Conservation (phyloP, 139 green algal species). For the Choricystis sp. region DNA sequence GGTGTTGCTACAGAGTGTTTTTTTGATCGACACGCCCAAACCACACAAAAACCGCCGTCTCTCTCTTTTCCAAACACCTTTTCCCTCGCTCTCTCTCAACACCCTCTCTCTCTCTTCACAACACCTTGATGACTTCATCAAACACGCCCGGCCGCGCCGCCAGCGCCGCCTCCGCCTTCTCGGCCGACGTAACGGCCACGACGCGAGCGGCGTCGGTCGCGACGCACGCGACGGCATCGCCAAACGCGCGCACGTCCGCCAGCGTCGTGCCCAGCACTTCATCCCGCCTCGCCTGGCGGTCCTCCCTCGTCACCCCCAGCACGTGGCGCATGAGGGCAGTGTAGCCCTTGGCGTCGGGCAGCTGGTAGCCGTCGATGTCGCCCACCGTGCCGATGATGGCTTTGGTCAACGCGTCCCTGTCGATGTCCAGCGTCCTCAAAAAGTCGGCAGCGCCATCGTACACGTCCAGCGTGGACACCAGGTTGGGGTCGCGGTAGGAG, state of each 20-base stretch:
- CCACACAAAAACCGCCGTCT: conserved; percentile 1
- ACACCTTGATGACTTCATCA: conserved; percentile 27
- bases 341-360: conserved; percentile 75
- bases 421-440: conserved; percentile 60
- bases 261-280: conserved; percentile 64
- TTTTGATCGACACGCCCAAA: no score
- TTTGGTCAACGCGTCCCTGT: conserved; percentile 74
- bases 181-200: conserved; percentile 51
- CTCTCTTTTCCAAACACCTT: not conserved
- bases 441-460: conserved; percentile 61
- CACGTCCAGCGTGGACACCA: conserved; percentile 77
- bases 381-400: conserved; percentile 91
- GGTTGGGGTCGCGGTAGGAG: conserved; percentile 93
- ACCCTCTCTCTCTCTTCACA: conserved; percentile 3
- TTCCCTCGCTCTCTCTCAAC: not conserved
- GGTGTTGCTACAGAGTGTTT: no score
- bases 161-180: conserved; percentile 41
- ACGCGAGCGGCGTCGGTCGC: conserved; percentile 27
- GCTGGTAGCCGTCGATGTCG: conserved; percentile 87
- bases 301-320: conserved; percentile 76
- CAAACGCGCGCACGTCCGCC: conserved; percentile 62
- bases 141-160: conserved; percentile 47
- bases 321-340: conserved; percentile 76
- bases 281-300: conserved; percentile 69
- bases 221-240: conserved; percentile 37